These are phyloP conservation scores for Fusarium hostae DNA, from an alignment of 2,329 filamentous ascomycete species.

Conservation along the genomic window DNA sequence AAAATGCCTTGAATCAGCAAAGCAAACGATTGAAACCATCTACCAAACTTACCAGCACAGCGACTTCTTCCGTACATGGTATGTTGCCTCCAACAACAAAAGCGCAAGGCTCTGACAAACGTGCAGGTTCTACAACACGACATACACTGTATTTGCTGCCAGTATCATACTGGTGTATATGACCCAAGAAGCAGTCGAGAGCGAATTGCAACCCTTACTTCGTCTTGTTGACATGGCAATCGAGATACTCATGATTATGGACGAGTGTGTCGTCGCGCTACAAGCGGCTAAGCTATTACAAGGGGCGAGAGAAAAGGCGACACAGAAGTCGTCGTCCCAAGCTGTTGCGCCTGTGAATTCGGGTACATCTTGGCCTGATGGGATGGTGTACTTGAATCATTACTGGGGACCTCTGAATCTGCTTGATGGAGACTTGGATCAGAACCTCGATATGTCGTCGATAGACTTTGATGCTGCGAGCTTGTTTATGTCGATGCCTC, in stretches of 20 bases:
- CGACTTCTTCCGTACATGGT: not conserved
- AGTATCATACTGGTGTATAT: not conserved
- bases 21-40: not conserved
- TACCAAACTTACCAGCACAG: not conserved
- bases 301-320: not conserved
- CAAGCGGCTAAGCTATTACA: not conserved
- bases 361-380: not conserved
- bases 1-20: not conserved
- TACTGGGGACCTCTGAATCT: not conserved
- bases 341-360: not conserved
- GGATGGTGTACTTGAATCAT: not conserved
- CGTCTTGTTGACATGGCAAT: not conserved
- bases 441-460: not conserved
- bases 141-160: not conserved
- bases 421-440: not conserved
- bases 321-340: not conserved
- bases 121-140: not conserved
- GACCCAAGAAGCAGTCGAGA: not conserved
- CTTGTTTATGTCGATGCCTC: constrained; percentile 88
- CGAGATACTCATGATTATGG: not conserved
- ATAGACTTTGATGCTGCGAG: constrained; percentile 43
- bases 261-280: not conserved
- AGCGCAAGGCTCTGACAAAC: not conserved
- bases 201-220: not conserved
- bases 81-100: not conserved